Conservation (phyloP, 345 rosid species). For the Eucalyptus pauciflora region DNA sequence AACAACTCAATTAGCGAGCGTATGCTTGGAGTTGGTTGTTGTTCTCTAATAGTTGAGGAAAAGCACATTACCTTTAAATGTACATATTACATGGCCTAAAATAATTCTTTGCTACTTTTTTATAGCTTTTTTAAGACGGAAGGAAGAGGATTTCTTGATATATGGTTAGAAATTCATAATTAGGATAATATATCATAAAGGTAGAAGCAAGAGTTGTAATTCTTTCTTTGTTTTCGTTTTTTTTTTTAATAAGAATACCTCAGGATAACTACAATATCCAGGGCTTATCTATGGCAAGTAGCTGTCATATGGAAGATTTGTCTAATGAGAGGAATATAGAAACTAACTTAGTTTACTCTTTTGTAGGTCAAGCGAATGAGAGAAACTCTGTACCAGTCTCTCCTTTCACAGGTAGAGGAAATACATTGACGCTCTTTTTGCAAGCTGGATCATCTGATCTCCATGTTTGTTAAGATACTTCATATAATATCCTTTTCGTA, state of each 20-base stretch:
- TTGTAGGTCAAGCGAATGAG: constrained; percentile 92
- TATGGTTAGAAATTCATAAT: background rate
- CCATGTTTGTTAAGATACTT: background rate
- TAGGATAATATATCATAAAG: background rate
- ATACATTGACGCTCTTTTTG: background rate
- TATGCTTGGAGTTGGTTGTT: background rate
- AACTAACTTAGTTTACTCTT: background rate
- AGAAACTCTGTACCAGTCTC: constrained; percentile 78
- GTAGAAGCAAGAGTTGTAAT: background rate
- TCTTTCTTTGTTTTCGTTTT: background rate
- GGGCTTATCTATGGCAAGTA: background rate
- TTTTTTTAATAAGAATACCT: background rate
- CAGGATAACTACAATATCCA: background rate
- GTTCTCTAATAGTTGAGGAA: background rate
- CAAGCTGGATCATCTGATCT: background rate
- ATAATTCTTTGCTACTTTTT: background rate
- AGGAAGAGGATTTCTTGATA: background rate
- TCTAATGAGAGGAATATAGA: background rate
- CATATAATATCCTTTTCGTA: background rate
- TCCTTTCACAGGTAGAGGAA: constrained; percentile 70
- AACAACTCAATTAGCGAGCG: background rate
- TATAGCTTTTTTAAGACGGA: background rate
- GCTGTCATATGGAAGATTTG: background rate
- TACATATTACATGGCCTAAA: background rate
- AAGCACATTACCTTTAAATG: background rate